A percentile compares a stretch with the other conserved stretches of the same genome.
phyloP scores from a whole-genome alignment of 2,329 filamentous ascomycete genomes.

The Aspergillus uvarum region DNA sequence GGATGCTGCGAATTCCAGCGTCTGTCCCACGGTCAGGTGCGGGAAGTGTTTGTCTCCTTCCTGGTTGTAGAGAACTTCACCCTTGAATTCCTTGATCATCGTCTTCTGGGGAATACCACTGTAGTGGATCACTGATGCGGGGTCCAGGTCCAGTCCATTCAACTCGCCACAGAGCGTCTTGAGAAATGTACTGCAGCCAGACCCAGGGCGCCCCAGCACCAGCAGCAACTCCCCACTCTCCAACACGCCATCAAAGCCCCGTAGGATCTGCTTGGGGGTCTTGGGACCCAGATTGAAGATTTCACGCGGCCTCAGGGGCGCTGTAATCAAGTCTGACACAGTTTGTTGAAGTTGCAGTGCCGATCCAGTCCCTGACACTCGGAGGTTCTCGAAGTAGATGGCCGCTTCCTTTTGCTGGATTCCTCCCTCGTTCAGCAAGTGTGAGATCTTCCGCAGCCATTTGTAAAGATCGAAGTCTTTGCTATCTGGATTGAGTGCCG shows the following conservation, averaged over 20 bases:
- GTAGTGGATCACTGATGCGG: background rate
- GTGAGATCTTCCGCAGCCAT: background rate
- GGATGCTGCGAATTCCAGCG: constrained; percentile 72
- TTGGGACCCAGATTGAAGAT: background rate
- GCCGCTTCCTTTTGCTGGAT: background rate
- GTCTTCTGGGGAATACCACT: background rate
- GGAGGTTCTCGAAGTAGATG: background rate
- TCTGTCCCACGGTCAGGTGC: constrained; percentile 67
- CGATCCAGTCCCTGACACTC: background rate
- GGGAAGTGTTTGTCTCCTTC: constrained; percentile 70
- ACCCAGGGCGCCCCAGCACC: constrained; percentile 1
- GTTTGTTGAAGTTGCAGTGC: background rate
- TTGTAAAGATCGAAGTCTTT: background rate
- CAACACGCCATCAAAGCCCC: background rate
- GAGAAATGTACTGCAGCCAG: background rate
- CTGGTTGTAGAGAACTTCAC: background rate
- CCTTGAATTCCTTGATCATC: background rate
- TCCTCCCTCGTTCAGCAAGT: background rate
- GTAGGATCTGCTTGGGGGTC: background rate
- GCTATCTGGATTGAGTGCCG: background rate
- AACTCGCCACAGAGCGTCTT: background rate
- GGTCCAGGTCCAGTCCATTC: background rate
- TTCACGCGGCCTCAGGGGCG: background rate
- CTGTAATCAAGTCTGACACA: background rate
- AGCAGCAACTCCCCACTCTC: constrained; percentile 1